phyloP scores from a whole-genome alignment of 2,329 filamentous ascomycete species.

The Aspergillus costaricaensis region DNA sequence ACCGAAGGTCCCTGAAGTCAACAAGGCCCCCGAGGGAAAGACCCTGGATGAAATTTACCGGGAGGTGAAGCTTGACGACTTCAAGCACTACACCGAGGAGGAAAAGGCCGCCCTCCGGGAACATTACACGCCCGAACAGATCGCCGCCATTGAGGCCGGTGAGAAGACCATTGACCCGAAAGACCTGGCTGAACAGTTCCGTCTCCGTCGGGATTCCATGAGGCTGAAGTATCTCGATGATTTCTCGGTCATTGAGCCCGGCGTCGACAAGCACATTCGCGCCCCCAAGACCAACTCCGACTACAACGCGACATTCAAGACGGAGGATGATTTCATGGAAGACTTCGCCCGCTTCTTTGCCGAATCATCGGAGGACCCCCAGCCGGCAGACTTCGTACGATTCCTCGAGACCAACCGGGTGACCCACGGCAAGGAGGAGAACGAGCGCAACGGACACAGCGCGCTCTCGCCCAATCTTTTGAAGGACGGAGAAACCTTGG shows the following conservation, averaged over 20 bases:
- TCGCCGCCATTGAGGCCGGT: conserved; percentile 77
- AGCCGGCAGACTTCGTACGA: conserved; percentile 43
- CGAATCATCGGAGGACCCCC: conserved; percentile 56
- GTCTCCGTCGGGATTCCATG: conserved; percentile 71
- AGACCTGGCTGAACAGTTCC: conserved; percentile 73
- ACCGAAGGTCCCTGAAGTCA: conserved; percentile 34
- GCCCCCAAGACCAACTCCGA: conserved; percentile 54
- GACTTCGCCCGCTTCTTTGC: conserved; percentile 55
- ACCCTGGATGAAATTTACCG: conserved; percentile 24
- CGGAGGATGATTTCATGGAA: conserved; percentile 61
- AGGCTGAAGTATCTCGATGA: conserved; percentile 77
- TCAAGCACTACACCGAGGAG: conserved; percentile 65
- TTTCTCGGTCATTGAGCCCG: conserved; percentile 73
- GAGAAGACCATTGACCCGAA: conserved; percentile 73
- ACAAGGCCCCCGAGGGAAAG: conserved; percentile 16
- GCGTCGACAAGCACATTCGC: conserved; percentile 70
- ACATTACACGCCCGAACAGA: conserved; percentile 77
- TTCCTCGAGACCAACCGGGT: conserved; percentile 52
- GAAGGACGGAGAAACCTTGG: conserved; percentile 42
- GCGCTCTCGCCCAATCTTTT: conserved; percentile 56
- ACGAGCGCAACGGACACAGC: conserved; percentile 52
- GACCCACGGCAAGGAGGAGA: conserved; percentile 53
- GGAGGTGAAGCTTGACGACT: conserved; percentile 30
- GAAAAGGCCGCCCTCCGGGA: conserved; percentile 64
- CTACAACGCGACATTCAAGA: conserved; percentile 62